A percentile compares a stretch with the other conserved stretches of the same genome.
Evolutionary conservation across 768 basidiomycete genomes (phyloP).

Genomic region (Suillus decipiens): DNA sequence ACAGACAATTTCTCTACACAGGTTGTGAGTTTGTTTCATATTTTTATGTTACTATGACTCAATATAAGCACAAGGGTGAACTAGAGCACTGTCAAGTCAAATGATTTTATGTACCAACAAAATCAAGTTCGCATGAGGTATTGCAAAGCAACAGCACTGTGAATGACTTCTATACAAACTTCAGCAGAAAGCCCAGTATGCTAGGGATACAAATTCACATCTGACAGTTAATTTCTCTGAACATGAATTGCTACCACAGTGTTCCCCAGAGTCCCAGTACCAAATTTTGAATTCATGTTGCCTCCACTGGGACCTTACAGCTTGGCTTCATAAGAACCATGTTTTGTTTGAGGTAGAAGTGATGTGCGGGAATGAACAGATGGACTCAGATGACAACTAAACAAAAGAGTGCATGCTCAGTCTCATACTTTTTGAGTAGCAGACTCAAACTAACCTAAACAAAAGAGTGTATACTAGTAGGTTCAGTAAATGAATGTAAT

Average conservation of each 20-base stretch:
- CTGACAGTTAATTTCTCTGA: slow-evolving; percentile 3
- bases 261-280: slow-evolving; percentile 8
- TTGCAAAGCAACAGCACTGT: slow-evolving; percentile 25
- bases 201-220: neutral
- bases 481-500: neutral
- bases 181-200: slow-evolving; percentile 19
- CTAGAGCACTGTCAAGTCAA: slow-evolving; percentile 39
- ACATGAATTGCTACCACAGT: slow-evolving; percentile 15
- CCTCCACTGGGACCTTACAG: slow-evolving; percentile 16
- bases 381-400: too few relatives aligned
- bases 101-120: slow-evolving; percentile 40
- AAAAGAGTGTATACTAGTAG: neutral
- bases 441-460: neutral
- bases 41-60: neutral
- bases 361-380: too few relatives aligned
- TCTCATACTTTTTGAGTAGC: neutral
- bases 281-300: slow-evolving; percentile 22
- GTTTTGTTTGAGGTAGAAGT: too few relatives aligned
- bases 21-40: slow-evolving; percentile 12
- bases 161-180: slow-evolving; percentile 12
- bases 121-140: slow-evolving; percentile 22
- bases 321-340: slow-evolving; percentile 7
- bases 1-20: slow-evolving; percentile 39
- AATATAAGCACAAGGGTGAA: slow-evolving; percentile 33
- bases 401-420: neutral